Percentiles rank a stretch among this genome's conserved stretches.
phyloP scores from a whole-genome alignment of 176 grass and related monocot species.

The Triticum timopheevii region DNA sequence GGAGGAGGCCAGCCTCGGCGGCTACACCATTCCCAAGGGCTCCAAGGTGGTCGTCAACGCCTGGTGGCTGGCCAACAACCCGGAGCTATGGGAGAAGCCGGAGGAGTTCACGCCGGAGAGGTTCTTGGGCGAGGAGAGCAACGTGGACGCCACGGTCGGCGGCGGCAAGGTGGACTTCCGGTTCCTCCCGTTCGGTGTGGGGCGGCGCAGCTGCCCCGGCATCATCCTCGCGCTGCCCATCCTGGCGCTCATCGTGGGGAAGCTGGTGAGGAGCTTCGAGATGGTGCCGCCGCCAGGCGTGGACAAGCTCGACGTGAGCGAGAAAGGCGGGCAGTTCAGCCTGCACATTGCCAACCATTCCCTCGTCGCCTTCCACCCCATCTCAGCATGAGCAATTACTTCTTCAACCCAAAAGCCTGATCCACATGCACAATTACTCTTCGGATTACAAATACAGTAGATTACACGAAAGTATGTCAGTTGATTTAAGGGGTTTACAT shows the following conservation, averaged over 20 bases:
- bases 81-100: conserved; percentile 66
- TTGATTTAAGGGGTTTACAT: neutral
- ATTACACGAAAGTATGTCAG: neutral
- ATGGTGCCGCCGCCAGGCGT: conserved; percentile 55
- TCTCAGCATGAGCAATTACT: neutral
- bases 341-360: conserved; percentile 66
- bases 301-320: conserved; percentile 46
- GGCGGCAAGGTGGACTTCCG: conserved; percentile 58
- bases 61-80: conserved; percentile 85
- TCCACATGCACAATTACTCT: neutral
- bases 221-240: conserved; percentile 87
- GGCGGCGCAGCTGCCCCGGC: conserved; percentile 69
- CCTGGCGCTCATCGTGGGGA: conserved; percentile 64
- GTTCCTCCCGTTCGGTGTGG: conserved; percentile 74
- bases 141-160: conserved; percentile 60
- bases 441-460: neutral
- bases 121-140: conserved; percentile 63
- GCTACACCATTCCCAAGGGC: conserved; percentile 63
- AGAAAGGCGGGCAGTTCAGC: conserved; percentile 76
- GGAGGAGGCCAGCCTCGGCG: conserved; percentile 64
- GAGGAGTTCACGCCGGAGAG: conserved; percentile 75
- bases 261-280: conserved; percentile 69
- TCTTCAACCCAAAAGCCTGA: no score
- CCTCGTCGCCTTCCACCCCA: conserved; percentile 49
- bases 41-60: conserved; percentile 92